A percentile compares a stretch with the other conserved stretches of the same genome.
phyloP scores from a whole-genome alignment of 441 rosid genomes.

The Erodium trifolium region DNA sequence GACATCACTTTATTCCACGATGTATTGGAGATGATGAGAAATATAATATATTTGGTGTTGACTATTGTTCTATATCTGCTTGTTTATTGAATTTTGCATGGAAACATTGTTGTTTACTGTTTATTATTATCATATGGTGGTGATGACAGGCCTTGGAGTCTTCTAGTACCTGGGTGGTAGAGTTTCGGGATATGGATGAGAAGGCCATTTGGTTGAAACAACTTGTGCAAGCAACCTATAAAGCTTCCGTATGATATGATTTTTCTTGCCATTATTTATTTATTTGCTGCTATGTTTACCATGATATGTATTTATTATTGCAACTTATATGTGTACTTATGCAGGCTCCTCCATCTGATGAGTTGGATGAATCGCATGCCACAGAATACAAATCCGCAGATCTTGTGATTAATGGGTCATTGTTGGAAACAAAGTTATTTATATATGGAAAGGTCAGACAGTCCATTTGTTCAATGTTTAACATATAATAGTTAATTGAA shows the following conservation, averaged over 20 bases:
- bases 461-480: neutral
- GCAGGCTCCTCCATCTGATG: conserved; percentile 67
- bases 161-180: conserved; percentile 89
- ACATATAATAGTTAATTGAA: neutral
- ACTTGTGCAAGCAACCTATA: conserved; percentile 85
- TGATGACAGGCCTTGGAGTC: conserved; percentile 73
- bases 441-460: conserved; percentile 83
- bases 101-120: neutral
- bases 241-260: conserved; percentile 71
- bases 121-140: neutral
- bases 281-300: neutral
- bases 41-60: neutral
- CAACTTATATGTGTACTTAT: conserved; percentile 15
- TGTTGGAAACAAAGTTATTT: conserved; percentile 72
- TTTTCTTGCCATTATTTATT: neutral
- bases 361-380: conserved; percentile 34
- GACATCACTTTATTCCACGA: neutral
- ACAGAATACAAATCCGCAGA: conserved; percentile 56
- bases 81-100: neutral
- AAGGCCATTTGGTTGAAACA: conserved; percentile 79
- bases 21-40: neutral
- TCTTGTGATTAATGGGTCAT: conserved; percentile 77
- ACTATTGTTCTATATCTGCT: neutral
- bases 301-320: conserved; percentile 18
- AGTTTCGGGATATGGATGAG: conserved; percentile 65